Base-by-base conservation (phyloP, 1,284 basidiomycete genomes). In the Ceratobasidium sp. region DNA sequence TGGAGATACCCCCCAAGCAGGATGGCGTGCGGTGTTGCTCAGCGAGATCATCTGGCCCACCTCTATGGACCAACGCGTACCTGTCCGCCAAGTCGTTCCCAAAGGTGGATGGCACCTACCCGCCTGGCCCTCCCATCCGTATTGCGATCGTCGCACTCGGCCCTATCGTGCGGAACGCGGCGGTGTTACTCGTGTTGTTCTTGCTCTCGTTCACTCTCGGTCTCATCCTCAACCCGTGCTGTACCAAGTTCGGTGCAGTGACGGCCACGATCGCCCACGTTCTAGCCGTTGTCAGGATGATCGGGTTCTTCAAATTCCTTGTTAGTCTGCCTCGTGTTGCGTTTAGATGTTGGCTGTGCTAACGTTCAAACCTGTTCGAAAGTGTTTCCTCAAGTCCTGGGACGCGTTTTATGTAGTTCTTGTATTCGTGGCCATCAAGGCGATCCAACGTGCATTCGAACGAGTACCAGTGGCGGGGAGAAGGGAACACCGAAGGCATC, bases 371-470 rank as follows among this genome's bases (percentile, higher is more conserved):
- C 29, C 64, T 73, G 45, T 77, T 51, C 81, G 79, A 44, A 77
- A 97, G 90, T 98, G 97, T 97, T 95, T 94, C 88, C 87, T 98
- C 76, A 97, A 98, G 84, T 86, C 90, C 15, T 99, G 97, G 97
- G 89, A 98, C 78, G 89, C 92, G 22, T 92, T 95, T 1, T 95
- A 98, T 82, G 95, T 96, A 24, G 95, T 96, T 22, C 86, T 97
- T 51, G 96, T 96, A 75, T 87, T 97, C 73, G 93, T 97, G 79
- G 88, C 94, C 7, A 90, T 95, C 75, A 93, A 97, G 76, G 88
- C 90, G 73, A 93, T 98, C 71, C 95, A 98, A 82, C 90, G 97
- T 74, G 93, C 93, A 31, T n/a, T n/a, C n/a, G n/a, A n/a, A n/a
- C n/a, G n/a, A n/a, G n/a, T n/a, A n/a, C n/a, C n/a, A n/a, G n/a